Conservation (phyloP, 179 eudicot species). For the Beta macrorhiza region DNA sequence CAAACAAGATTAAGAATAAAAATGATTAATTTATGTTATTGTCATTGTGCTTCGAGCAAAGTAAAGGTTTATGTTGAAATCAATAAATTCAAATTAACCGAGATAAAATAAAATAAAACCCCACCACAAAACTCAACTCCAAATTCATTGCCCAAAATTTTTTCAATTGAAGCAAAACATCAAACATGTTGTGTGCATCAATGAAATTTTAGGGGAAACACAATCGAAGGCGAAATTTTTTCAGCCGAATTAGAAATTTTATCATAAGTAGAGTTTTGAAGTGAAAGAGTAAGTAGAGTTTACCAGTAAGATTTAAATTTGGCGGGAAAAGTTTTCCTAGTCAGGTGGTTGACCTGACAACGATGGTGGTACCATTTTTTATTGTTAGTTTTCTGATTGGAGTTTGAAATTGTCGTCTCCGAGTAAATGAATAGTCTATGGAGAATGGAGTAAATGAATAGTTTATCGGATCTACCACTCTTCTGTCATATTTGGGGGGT, state of each 20-base stretch:
- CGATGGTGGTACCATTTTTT: background rate
- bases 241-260: background rate
- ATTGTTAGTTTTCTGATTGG: too few species aligned
- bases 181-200: conserved; percentile 4
- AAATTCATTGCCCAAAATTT: background rate
- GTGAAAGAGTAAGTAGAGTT: background rate
- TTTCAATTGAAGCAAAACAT: conserved; percentile 19
- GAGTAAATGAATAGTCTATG: too few species aligned
- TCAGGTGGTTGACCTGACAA: background rate
- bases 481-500: too few species aligned
- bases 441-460: too few species aligned
- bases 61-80: background rate
- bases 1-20: background rate
- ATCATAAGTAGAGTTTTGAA: background rate
- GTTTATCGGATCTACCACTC: too few species aligned
- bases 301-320: background rate
- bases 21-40: too few species aligned
- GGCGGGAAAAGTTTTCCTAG: background rate
- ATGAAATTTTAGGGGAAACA: background rate
- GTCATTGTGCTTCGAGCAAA: background rate
- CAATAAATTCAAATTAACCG: background rate
- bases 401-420: too few species aligned
- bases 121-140: too few species aligned
- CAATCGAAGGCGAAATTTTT: too few species aligned
- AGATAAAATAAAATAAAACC: too few species aligned